Base-by-base conservation (phyloP, 257 asterid species). In the Petrea volubilis region DNA sequence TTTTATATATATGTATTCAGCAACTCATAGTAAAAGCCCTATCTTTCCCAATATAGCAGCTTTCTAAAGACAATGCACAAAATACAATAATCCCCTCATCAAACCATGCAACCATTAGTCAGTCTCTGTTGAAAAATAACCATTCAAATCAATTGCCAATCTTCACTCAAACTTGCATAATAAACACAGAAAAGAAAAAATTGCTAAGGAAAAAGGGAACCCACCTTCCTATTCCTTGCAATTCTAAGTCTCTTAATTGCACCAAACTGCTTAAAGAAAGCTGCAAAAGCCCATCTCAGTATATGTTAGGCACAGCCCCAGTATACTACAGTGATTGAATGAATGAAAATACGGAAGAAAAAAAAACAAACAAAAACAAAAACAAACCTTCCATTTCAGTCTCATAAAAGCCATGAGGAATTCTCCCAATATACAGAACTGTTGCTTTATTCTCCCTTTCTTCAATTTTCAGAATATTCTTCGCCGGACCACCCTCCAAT, bases 381-480 rank as follows among this genome's bases (percentile, higher is more conserved):
- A 59, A 44, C 20, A 71, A 53, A 24, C 60, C 79, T 85, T 91
- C 94, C 96, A 95, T 92, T 68, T 95, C 98, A 68, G 82, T 66
- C 91, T 95, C 99, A 61, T 92, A 95, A 74, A 95, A 92, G 2
- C 99, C 99, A 74, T 95, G 99, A 0, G 99, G 99, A 60, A 95
- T 90, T 79, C 99, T 87, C 27, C 99, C 99, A 61, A 95, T 84
- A 74, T 92, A 90, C 78, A 95, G 46, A 25, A 90, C 91, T 2
- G 95, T 82, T 40, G 94, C 77, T 83, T 86, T 90, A 50, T 57
- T 83, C 51, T 87, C 95, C 60, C 62, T 67, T 5, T n/a, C 66
- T 58, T 82, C 90, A 52, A 63, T 59, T 59, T 69, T 83, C 3
- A 86, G 88, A 28, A 78, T 66, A 66, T 75, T 63, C 85, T 81